These are phyloP conservation scores for Verticillium klebahnii DNA, from an alignment of 2,329 filamentous ascomycete species.

Conservation along the genomic window DNA sequence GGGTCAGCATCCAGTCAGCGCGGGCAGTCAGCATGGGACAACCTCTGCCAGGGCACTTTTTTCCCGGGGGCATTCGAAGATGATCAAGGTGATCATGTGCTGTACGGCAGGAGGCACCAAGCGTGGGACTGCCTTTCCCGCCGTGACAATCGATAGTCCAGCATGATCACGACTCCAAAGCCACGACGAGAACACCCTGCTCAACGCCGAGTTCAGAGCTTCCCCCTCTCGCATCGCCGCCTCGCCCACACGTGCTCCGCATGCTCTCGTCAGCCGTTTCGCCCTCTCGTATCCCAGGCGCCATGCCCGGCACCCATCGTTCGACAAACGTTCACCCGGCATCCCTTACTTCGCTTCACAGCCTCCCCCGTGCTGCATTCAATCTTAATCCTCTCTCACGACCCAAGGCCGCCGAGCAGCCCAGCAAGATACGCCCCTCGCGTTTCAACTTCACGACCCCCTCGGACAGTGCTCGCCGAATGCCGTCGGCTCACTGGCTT, in stretches of 20 bases:
- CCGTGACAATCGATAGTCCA: no score
- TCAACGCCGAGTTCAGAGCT: no score
- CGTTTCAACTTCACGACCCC: not conserved
- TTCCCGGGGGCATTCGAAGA: not conserved
- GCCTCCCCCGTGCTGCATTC: not conserved
- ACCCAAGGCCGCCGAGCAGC: not conserved
- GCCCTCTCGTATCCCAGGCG: not conserved
- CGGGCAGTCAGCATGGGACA: not conserved
- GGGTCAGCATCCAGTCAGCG: not conserved
- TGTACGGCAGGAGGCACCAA: not conserved
- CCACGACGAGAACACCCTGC: no score
- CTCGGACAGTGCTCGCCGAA: not conserved
- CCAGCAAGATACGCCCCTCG: not conserved
- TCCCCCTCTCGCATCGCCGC: no score
- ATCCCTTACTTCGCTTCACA: not conserved
- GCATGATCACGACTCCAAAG: no score
- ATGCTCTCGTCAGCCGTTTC: not conserved
- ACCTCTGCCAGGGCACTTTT: no score
- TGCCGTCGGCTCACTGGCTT: not conserved
- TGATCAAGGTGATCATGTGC: not conserved
- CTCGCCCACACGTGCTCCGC: not conserved
- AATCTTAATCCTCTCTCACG: not conserved
- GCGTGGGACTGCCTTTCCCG: no score
- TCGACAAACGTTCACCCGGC: not conserved
- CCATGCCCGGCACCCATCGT: not conserved